Conservation (phyloP, 1,284 basidiomycete species). For the Cryptococcus hybrid region DNA sequence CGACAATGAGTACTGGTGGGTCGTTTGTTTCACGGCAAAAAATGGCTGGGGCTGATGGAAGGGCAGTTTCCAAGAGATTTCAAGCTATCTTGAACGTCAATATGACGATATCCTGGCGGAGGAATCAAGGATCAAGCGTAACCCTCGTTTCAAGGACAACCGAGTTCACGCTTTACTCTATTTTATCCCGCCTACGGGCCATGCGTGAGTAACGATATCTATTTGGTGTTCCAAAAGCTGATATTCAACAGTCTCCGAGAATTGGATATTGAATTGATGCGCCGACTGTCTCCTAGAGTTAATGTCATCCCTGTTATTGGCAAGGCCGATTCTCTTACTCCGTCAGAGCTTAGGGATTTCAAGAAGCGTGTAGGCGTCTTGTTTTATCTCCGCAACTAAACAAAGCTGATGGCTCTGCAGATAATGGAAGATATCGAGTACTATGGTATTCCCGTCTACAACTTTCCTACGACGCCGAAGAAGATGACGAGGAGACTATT, state of each 20-base stretch:
- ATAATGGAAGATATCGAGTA: constrained; percentile 99
- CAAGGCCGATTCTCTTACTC: constrained; percentile 94
- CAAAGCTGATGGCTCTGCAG: constrained; percentile 49
- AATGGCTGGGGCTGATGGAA: not conserved
- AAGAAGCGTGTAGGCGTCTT: constrained; percentile 76
- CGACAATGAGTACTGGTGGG: constrained; percentile 96
- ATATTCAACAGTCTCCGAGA: constrained; percentile 72
- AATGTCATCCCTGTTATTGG: constrained; percentile 99
- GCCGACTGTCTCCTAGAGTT: constrained; percentile 90
- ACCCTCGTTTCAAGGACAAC: constrained; percentile 98
- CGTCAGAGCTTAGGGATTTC: constrained; percentile 86
- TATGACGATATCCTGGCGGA: constrained; percentile 99
- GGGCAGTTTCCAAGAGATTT: constrained; percentile 88
- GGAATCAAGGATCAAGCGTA: constrained; percentile 99
- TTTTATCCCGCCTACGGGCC: constrained; percentile 94
- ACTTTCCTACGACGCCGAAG: constrained; percentile 99
- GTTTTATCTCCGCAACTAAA: constrained; percentile 18
- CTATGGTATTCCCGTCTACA: constrained; percentile 98
- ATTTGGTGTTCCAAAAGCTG: not conserved
- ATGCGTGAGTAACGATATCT: constrained; percentile 56
- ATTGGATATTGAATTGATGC: constrained; percentile 99
- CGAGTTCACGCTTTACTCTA: constrained; percentile 93
- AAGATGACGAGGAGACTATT: constrained; percentile 98
- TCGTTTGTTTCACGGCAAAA: constrained; percentile 22
- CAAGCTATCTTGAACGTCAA: constrained; percentile 95